phyloP scores from a whole-genome alignment of 495 filamentous ascomycete species.

The Annulohypoxylon moriforme region DNA sequence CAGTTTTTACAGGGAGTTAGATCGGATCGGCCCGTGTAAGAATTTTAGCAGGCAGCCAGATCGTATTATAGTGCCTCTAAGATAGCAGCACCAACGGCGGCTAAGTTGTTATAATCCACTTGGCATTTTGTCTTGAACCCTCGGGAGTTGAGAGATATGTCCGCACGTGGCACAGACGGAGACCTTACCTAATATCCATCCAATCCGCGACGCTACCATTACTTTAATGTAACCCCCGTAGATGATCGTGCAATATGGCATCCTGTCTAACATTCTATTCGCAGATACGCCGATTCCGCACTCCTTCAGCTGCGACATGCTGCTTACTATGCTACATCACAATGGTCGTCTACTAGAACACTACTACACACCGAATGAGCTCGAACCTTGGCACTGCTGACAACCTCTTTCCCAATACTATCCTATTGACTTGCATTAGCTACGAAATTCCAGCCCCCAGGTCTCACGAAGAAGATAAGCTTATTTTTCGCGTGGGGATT shows the following conservation, averaged over 20 bases:
- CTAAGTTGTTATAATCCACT: neutral
- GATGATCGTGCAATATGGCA: neutral
- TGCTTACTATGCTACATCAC: neutral
- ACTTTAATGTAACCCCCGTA: neutral
- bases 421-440: no score
- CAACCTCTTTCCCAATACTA: no score
- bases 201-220: neutral
- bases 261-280: neutral
- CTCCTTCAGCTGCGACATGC: neutral
- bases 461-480: neutral
- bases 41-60: no score
- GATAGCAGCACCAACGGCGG: neutral
- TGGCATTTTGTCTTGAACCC: neutral
- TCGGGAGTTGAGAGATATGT: neutral
- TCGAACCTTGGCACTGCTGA: no score
- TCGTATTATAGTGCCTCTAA: neutral
- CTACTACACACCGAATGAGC: no score
- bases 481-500: neutral
- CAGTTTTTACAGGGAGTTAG: neutral
- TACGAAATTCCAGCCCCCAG: neutral
- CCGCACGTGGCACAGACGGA: slow-evolving; percentile 3
- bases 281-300: neutral
- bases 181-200: neutral
- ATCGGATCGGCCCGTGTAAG: neutral
- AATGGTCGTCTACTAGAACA: no score